Conservation (phyloP, 2,329 filamentous ascomycete species). For the Arthrobotrys sphaeroides region DNA sequence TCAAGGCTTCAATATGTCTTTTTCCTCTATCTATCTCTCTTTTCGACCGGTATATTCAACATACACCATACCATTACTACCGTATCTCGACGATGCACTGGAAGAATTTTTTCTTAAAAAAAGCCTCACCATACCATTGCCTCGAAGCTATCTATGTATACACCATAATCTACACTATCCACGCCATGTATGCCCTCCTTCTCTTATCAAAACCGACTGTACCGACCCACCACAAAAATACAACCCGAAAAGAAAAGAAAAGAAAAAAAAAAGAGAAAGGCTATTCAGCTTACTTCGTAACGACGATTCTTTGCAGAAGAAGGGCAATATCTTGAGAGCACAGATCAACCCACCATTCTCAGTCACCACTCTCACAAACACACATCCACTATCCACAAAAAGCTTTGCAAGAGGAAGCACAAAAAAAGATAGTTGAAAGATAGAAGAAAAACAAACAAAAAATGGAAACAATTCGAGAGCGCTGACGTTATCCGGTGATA, state of each 20-base stretch:
- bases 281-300: conserved; percentile 55
- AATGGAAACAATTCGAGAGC: conserved; percentile 28
- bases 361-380: conserved; percentile 13
- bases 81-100: background rate
- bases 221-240: background rate
- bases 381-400: conserved; percentile 7
- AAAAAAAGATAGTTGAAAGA: conserved; percentile 2
- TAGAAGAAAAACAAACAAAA: conserved; percentile 24
- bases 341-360: conserved; percentile 17
- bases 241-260: background rate
- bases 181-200: conserved; percentile 16
- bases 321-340: conserved; percentile 50
- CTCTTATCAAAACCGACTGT: conserved; percentile 20
- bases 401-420: conserved; percentile 6
- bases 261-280: conserved; percentile 36
- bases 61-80: background rate
- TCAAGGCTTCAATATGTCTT: background rate
- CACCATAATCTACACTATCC: conserved; percentile 15
- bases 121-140: conserved; percentile 10
- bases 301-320: conserved; percentile 52
- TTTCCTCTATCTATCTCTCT: background rate
- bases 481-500: conserved; percentile 52
- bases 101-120: background rate
- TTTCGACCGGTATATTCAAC: conserved; percentile 9
- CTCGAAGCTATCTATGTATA: conserved; percentile 30